Evolutionary conservation across 1,139 yeast genomes (phyloP).

Genomic region (Diutina neorugosa): DNA sequence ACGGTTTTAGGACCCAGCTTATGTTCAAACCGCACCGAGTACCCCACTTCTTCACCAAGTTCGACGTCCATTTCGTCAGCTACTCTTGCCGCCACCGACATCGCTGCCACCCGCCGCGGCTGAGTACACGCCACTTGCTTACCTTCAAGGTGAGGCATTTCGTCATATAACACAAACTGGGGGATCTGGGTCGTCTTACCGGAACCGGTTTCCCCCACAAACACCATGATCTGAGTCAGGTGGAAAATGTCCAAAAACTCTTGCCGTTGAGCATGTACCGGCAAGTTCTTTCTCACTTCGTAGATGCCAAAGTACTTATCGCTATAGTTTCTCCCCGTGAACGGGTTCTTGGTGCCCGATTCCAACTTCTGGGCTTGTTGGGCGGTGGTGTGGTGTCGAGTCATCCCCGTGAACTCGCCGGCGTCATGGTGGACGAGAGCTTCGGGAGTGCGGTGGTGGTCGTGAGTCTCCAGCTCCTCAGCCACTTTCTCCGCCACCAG

Average conservation of each 20-base stretch:
- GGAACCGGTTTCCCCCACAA: constrained; percentile 97
- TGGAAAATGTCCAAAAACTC: constrained; percentile 81
- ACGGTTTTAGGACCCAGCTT: constrained; percentile 70
- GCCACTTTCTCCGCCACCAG: constrained; percentile 43
- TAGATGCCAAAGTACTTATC: constrained; percentile 67
- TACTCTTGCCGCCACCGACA: constrained; percentile 93
- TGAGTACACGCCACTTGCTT: constrained; percentile 91
- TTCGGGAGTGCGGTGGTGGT: constrained; percentile 14
- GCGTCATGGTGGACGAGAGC: constrained; percentile 23
- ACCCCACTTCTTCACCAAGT: constrained; percentile 89
- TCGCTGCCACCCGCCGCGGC: constrained; percentile 96
- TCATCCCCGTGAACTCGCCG: constrained; percentile 45
- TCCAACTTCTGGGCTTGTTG: constrained; percentile 57
- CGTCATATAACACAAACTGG: constrained; percentile 88
- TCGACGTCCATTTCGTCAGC: constrained; percentile 93
- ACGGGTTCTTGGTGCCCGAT: constrained; percentile 57
- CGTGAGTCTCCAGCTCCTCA: constrained; percentile 27
- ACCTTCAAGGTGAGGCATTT: constrained; percentile 71
- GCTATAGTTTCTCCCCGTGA: constrained; percentile 54
- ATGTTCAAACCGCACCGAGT: constrained; percentile 87
- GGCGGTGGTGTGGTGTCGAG: constrained; percentile 64
- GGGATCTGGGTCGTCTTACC: constrained; percentile 98
- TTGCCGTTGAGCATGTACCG: constrained; percentile 87
- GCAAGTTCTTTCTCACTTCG: constrained; percentile 69
- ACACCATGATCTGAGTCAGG: constrained; percentile 85